Base-by-base conservation (phyloP, 83 land plant genomes). In the Picea abies region DNA sequence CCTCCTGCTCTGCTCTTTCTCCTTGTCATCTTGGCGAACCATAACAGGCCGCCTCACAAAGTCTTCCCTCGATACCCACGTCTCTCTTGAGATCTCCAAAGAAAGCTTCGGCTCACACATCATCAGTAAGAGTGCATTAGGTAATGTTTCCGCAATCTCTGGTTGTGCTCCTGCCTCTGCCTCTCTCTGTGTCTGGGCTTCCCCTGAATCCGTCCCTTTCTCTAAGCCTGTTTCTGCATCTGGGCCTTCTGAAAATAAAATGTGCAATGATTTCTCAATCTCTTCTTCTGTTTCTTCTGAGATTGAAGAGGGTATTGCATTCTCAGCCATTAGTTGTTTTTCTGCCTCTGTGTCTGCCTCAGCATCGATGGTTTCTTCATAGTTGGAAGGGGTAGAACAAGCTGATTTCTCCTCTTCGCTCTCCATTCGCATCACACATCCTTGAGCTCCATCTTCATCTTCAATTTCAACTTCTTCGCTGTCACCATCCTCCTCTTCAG, bases 51-150 rank as follows among this genome's bases (percentile, higher is more conserved):
- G 82, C 62, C 87, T 29, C 77, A 89, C 63, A 82, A 93, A 90
- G 84, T 93, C 94, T 3, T 84, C 83, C 60, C 81, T 86, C 63
- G 89, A 84, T 12, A 92, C 94, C 94, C 94, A 92, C 0, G 94
- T 92, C 73, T 92, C 94, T 80, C 84, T 88, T 29, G 92, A 90
- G 49, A 92, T 92, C 87, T 92, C 94, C 94, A 92, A 87, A 5
- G 94, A 92, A 8, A 92, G 88, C 81, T 92, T 92, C 11, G 94
- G 94, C 85, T 92, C 94, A 67, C 82, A 85, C 92, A 92, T 88
- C 94, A 90, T 90, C 75, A 92, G 70, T 52, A 90, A 81, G 60
- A 92, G 82, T 63, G 90, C 90, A 23, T 92, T 88, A 20, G 94
- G 92, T 62, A 78, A 35, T 12, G 82, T 20, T 44, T 71, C 79